Evolutionary conservation across 176 grass and related monocot genomes (phyloP).

Genomic region (Oryza meyeriana): DNA sequence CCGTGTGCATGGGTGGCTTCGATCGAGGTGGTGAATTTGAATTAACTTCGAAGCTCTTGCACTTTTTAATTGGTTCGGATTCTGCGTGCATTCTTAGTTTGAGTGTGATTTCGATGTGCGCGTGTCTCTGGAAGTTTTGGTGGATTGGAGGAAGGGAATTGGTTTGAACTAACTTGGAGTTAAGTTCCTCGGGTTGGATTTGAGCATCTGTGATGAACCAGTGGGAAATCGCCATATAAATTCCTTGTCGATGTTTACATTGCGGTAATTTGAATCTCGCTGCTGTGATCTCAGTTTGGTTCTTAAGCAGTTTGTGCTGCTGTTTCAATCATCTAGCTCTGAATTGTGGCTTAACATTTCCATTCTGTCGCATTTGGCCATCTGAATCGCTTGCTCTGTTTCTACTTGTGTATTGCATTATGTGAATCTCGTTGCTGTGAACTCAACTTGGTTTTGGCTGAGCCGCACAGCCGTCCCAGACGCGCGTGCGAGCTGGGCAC

Average conservation of each 20-base stretch:
- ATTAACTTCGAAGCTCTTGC: not conserved
- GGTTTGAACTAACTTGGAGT: not conserved
- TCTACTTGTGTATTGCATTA: no score
- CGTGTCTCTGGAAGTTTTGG: not conserved
- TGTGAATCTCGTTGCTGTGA: no score
- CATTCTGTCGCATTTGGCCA: conserved; percentile 10
- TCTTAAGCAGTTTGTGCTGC: not conserved
- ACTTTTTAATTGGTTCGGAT: not conserved
- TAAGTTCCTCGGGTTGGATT: not conserved
- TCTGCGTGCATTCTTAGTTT: not conserved
- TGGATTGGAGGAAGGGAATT: no score
- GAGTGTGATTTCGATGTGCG: not conserved
- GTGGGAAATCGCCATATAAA: not conserved
- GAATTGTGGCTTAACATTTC: not conserved
- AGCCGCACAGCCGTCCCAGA: no score
- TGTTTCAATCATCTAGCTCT: not conserved
- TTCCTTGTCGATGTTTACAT: not conserved
- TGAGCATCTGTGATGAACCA: not conserved
- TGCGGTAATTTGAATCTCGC: not conserved
- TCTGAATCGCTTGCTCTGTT: no score
- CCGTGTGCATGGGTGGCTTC: not conserved
- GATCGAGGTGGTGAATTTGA: not conserved
- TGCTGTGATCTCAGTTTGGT: not conserved
- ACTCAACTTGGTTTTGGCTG: no score
- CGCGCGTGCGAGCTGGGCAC: no score